Evolutionary conservation across 371 early-diverging fungal species (phyloP), one percentile per base, ranked within the genome.

Genomic region (Mortierella sp.): DNA sequence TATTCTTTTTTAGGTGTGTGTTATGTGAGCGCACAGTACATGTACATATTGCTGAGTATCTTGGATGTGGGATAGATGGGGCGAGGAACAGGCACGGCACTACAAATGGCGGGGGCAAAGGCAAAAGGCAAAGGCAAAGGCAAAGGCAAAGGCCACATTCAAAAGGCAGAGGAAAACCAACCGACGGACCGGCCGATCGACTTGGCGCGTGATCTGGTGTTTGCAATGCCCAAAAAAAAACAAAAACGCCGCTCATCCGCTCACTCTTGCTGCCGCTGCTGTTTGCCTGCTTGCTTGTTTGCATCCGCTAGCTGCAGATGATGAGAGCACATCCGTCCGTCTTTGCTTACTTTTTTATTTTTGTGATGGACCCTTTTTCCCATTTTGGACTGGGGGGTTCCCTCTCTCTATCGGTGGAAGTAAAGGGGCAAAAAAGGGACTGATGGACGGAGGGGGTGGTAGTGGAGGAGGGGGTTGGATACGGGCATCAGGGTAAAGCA

Each of bases 41-140:
- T 68, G 24, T 38, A 42, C 24, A 68, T 34, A 2, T 38, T 24
- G 38, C 9, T 14, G 16, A 63, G 63, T 63, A 63, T 57, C 26
- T 57, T 48, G 9, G 58, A 57, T 34, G 68, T 68, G 68, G 68
- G 68, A 38, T 68, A 42, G 68, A 68, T 68, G 38, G n/a, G 21
- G 68, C 42, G 38, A 68, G 44, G 44, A 55, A 55, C 54, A 50
- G 50, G 50, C 3, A 50, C 42, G 50, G 14, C 50, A 13, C 50
- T 1, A 3, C 50, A 50, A 14, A 16, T 19, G 34, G 34, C 34
- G 42, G 42, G 5, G 42, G 42, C 16, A 19, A 6, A 4, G 42
- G 42, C 16, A 19, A 6, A 4, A 28, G 60, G 28, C 60, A 16
- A 14, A 28, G 60, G 16, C 11, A 10, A 26, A 13, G 26, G 58